Evolutionary conservation across 2,329 filamentous ascomycete species (phyloP).

Genomic region (Bipolaris gigantea): DNA sequence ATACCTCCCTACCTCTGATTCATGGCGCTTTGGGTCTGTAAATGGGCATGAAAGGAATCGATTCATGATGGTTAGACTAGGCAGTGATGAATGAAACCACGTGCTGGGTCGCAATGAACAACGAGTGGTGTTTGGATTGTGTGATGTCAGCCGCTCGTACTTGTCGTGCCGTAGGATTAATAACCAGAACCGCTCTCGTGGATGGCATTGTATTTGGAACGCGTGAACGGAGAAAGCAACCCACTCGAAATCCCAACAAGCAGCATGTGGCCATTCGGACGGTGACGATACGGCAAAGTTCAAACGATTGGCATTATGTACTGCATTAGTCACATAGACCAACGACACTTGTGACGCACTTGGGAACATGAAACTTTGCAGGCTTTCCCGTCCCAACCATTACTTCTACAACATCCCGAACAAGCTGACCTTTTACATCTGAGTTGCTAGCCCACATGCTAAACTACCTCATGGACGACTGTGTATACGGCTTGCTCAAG

Average conservation of each 20-base stretch:
- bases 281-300: too few species aligned
- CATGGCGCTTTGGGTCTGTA: slow-evolving; percentile 44
- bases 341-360: not conserved
- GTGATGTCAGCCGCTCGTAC: slow-evolving; percentile 3
- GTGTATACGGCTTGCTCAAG: not conserved
- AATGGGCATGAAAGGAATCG: slow-evolving; percentile 27
- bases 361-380: not conserved
- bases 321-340: not conserved
- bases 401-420: not conserved
- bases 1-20: slow-evolving; percentile 30
- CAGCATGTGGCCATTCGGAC: not conserved
- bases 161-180: not conserved
- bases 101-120: slow-evolving; percentile 37
- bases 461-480: not conserved
- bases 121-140: slow-evolving; percentile 7
- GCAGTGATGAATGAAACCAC: slow-evolving; percentile 41
- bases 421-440: not conserved
- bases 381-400: not conserved
- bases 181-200: not conserved
- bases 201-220: not conserved
- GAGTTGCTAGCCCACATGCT: not conserved
- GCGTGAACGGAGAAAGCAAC: not conserved
- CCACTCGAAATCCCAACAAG: not conserved
- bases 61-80: slow-evolving; percentile 43
- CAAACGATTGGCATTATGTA: not conserved